Percentiles rank a stretch among this genome's conserved stretches.
Evolutionary conservation across 1,284 basidiomycete genomes (phyloP).

Genomic region (Marasmius sp.): DNA sequence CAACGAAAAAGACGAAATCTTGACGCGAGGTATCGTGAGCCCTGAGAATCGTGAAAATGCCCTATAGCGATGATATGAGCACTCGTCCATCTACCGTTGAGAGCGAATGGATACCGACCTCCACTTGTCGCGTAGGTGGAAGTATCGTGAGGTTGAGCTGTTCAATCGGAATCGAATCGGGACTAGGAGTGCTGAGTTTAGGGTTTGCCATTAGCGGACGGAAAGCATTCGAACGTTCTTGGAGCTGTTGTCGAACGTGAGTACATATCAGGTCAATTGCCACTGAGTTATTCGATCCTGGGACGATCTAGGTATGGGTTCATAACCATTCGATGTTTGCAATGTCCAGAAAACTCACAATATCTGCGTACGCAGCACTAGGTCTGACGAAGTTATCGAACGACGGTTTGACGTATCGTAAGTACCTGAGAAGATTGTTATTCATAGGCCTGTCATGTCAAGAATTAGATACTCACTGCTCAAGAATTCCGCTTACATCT

Average conservation of each 20-base stretch:
- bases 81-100: background rate
- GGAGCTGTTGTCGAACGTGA: slow-evolving; percentile 85
- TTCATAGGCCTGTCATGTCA: background rate
- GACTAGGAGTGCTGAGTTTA: slow-evolving; percentile 33
- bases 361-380: slow-evolving; percentile 84
- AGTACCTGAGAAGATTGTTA: slow-evolving; percentile 53
- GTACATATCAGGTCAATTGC: slow-evolving; percentile 94
- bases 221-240: slow-evolving; percentile 74
- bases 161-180: slow-evolving; percentile 30
- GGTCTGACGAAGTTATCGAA: slow-evolving; percentile 96
- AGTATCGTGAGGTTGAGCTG: slow-evolving; percentile 67
- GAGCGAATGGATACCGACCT: slow-evolving; percentile 41
- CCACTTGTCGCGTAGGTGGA: slow-evolving; percentile 80
- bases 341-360: slow-evolving; percentile 48
- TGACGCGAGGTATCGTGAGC: slow-evolving; percentile 69
- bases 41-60: slow-evolving; percentile 86
- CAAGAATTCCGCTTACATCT: slow-evolving; percentile 83
- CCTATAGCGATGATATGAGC: slow-evolving; percentile 43
- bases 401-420: slow-evolving; percentile 90
- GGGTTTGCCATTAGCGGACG: slow-evolving; percentile 69
- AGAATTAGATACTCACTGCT: slow-evolving; percentile 61
- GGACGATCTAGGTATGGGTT: slow-evolving; percentile 71
- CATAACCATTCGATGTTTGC: background rate
- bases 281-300: slow-evolving; percentile 83
- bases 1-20: slow-evolving; percentile 89